Conservation (phyloP, 2,329 filamentous ascomycete species). For the Talaromyces sp. region DNA sequence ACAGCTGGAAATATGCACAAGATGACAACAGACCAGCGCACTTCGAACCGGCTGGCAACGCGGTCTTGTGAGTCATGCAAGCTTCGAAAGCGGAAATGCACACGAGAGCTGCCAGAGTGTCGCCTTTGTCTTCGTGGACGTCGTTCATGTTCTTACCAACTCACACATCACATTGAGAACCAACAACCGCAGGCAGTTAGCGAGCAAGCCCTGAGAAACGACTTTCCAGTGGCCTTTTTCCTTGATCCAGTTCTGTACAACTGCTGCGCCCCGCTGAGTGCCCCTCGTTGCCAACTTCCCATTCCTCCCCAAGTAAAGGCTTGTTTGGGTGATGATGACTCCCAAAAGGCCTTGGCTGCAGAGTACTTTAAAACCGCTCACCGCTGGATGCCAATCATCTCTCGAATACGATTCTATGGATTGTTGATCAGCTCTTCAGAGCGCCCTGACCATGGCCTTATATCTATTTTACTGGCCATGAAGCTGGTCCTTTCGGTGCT, state of each 20-base stretch:
- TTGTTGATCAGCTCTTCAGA: background rate
- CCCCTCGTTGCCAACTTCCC: background rate
- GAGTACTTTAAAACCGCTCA: background rate
- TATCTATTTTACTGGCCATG: background rate
- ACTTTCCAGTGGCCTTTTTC: background rate
- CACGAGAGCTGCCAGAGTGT: background rate
- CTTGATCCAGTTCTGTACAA: background rate
- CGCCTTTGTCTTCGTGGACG: constrained; percentile 1
- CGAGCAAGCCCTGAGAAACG: background rate
- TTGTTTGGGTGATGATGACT: background rate
- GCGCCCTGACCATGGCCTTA: background rate
- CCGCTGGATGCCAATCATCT: constrained; percentile 1
- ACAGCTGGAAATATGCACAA: background rate
- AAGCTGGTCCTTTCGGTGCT: background rate
- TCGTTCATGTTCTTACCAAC: constrained; percentile 1
- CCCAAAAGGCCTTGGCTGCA: background rate
- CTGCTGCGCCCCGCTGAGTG: background rate
- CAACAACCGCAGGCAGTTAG: background rate
- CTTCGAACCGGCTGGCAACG: background rate
- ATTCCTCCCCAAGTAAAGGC: background rate
- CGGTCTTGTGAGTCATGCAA: constrained; percentile 2
- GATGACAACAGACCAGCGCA: background rate
- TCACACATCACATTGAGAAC: background rate
- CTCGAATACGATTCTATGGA: background rate
- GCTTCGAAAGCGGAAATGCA: constrained; percentile 1